Conservation (phyloP, 768 basidiomycete genomes). For the Termitomyces eurrhizus region DNA sequence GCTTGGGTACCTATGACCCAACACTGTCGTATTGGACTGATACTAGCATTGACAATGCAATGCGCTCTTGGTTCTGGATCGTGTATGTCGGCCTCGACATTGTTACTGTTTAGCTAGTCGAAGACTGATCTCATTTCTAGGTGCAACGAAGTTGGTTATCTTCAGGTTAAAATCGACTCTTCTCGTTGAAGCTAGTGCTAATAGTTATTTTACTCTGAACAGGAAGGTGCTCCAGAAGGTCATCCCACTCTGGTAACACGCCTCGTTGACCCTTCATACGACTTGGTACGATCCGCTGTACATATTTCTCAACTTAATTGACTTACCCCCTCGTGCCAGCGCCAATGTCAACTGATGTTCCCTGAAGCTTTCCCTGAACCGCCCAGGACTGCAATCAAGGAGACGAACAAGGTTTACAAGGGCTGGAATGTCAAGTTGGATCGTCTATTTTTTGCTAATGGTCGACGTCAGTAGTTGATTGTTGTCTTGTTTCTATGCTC, state of each 20-base stretch:
- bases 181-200: background rate
- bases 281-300: slow-evolving; percentile 35
- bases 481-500: background rate
- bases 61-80: slow-evolving; percentile 71
- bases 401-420: slow-evolving; percentile 46
- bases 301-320: background rate
- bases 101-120: background rate
- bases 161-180: slow-evolving; percentile 30
- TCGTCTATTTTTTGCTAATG: slow-evolving; percentile 67
- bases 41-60: slow-evolving; percentile 48
- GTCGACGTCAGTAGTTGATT: slow-evolving; percentile 44
- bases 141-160: slow-evolving; percentile 67
- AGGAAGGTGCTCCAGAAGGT: slow-evolving; percentile 40
- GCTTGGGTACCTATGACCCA: slow-evolving; percentile 40
- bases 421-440: slow-evolving; percentile 62
- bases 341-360: slow-evolving; percentile 72
- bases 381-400: slow-evolving; percentile 36
- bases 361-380: slow-evolving; percentile 49
- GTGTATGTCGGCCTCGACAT: slow-evolving; percentile 36
- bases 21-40: slow-evolving; percentile 46
- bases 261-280: slow-evolving; percentile 50
- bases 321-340: slow-evolving; percentile 29
- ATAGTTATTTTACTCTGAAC: background rate
- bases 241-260: slow-evolving; percentile 48
- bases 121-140: slow-evolving; percentile 26